phyloP scores from a whole-genome alignment of 345 rosid genomes.

The Cardamine chenopodiifolia region DNA sequence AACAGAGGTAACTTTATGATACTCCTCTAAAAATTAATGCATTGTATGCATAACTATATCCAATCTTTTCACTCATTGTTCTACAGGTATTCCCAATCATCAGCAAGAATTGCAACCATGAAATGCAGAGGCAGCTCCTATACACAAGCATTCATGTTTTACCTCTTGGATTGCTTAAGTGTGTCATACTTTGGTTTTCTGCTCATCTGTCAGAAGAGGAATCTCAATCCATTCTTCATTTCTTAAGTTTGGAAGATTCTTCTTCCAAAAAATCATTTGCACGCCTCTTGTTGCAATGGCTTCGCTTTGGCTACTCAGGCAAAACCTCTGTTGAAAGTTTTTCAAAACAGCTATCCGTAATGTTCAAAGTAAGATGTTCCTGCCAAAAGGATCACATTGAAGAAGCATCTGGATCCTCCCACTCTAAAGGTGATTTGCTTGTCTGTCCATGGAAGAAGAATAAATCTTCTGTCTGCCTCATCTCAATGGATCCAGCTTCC shows the following conservation, averaged over 20 bases:
- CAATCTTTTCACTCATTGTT: not conserved
- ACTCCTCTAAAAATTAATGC: not conserved
- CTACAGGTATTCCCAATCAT: slow-evolving; percentile 61
- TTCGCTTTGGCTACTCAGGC: slow-evolving; percentile 58
- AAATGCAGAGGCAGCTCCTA: slow-evolving; percentile 62
- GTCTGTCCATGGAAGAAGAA: slow-evolving; percentile 39
- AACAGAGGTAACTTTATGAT: slow-evolving; percentile 51
- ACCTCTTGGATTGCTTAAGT: slow-evolving; percentile 79
- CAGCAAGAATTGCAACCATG: slow-evolving; percentile 52
- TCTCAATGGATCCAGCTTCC: slow-evolving; percentile 30
- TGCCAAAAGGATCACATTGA: slow-evolving; percentile 41
- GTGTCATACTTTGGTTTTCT: slow-evolving; percentile 73
- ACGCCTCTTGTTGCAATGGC: slow-evolving; percentile 66
- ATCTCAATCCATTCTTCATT: slow-evolving; percentile 54
- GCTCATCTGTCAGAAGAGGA: slow-evolving; percentile 60
- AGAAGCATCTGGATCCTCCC: slow-evolving; percentile 47
- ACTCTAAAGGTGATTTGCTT: slow-evolving; percentile 30
- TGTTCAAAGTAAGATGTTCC: slow-evolving; percentile 51
- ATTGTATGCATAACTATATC: too few species aligned
- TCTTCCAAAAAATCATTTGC: slow-evolving; percentile 48
- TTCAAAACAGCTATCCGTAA: slow-evolving; percentile 51
- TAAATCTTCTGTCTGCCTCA: slow-evolving; percentile 35
- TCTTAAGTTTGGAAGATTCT: slow-evolving; percentile 45
- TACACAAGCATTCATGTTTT: slow-evolving; percentile 60
- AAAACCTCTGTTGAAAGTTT: slow-evolving; percentile 60